Percentiles rank a stretch among this genome's conserved stretches.
phyloP scores from a whole-genome alignment of 129 eudicot species.

The Chrysanthemum seticuspe region DNA sequence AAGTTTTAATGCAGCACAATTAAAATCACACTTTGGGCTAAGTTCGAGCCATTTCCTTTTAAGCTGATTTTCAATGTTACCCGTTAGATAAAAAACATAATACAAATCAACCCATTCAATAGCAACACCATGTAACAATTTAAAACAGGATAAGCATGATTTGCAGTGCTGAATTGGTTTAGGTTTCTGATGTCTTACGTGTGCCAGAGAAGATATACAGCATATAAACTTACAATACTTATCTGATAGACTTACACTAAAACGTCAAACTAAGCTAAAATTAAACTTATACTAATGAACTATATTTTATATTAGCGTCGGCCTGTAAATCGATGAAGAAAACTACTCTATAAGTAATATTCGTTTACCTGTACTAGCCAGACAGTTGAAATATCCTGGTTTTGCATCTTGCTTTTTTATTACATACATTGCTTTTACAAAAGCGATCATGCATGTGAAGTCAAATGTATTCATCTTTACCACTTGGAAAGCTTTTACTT shows the following conservation, averaged over 20 bases:
- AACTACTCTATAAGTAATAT: too few species aligned
- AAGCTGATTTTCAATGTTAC: too few species aligned
- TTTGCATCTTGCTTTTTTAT: too few species aligned
- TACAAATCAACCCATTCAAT: neutral
- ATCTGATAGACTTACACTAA: too few species aligned
- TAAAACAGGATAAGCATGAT: neutral
- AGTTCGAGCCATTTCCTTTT: neutral
- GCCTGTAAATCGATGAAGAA: too few species aligned
- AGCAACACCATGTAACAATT: neutral
- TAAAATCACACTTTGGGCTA: neutral
- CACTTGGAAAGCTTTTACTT: slow-evolving; percentile 22
- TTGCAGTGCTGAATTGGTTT: neutral
- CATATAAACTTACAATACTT: neutral
- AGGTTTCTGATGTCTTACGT: neutral
- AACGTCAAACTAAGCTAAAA: too few species aligned
- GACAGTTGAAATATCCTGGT: too few species aligned
- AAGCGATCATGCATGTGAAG: slow-evolving; percentile 20
- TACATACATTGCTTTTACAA: slow-evolving; percentile 4
- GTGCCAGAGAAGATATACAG: neutral
- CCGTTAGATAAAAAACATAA: neutral
- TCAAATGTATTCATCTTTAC: slow-evolving; percentile 21
- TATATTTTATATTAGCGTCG: too few species aligned
- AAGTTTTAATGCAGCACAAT: too few species aligned
- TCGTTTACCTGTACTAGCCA: too few species aligned
- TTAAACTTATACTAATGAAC: too few species aligned